Evolutionary conservation across 2,329 filamentous ascomycete genomes (phyloP), one percentile per base, ranked within the genome.

Genomic region (Cladophialophora chaetospira): DNA sequence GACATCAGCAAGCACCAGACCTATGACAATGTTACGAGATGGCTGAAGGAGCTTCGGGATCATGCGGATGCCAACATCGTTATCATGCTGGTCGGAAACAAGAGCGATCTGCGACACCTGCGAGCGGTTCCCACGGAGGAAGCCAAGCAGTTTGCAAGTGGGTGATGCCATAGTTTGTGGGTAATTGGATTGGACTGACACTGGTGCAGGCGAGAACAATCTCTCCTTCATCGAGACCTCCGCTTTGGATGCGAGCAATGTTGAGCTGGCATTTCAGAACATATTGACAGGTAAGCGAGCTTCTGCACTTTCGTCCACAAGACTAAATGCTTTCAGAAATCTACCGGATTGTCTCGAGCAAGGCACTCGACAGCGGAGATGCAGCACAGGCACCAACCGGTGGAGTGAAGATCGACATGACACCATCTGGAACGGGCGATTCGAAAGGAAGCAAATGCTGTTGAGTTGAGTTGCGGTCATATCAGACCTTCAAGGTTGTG

Each of bases 1-100:
- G 93, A 99, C 76, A 97, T 97, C 77, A 96, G 90, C 88, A 97
- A 97, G 84, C 91, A 97, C 77, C 91, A 96, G 80, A 97, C 94
- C 66, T 97, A 97, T 77, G 93, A 97, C 79, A 97, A 97, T 74
- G 94, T 99, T 70, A 97, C 91, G 66, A 85, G 95, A 78, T 99
- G 94, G 94, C 80, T 99, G 80, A 99, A 97, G 81, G 94, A 99
- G 82, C 83, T 99, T 72, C 87, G 94, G 69, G 94, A 97, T 73
- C 92, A 99, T 77, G 94, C 94, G 68, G 94, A 99, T 75, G 92
- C 91, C 70, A 97, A 97, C 80, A 97, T 97, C 70, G 92, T 99
- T 70, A 99, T 99, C 74, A 99, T 99, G 94, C 82, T 99, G 70
- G 94, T 97, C 55, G 94, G 94, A 76, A 99, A 99, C 86, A 99